Evolutionary conservation across 2,329 filamentous ascomycete species (phyloP).

Genomic region (Xylaria sp.): DNA sequence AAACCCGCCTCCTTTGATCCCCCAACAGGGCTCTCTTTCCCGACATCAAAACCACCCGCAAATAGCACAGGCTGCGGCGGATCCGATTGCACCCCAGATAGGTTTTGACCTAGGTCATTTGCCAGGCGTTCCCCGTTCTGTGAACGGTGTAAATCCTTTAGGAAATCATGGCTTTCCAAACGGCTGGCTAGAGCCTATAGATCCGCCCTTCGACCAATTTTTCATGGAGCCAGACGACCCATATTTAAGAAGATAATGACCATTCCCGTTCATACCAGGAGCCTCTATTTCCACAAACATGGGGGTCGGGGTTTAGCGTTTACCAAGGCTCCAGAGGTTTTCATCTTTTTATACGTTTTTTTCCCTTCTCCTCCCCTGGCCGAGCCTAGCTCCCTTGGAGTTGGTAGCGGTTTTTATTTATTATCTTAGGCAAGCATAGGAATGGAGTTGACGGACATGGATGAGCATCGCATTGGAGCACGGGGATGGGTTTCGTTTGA

Average conservation of each 20-base stretch:
- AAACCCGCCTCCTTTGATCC: not conserved
- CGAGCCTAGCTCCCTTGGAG: not conserved
- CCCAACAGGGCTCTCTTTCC: not conserved
- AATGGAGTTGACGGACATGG: not conserved
- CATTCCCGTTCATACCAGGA: not conserved
- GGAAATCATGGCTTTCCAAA: not conserved
- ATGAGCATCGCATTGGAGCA: not conserved
- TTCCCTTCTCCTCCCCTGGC: not conserved
- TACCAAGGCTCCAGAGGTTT: not conserved
- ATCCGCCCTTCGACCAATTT: not conserved
- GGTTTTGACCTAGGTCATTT: slow-evolving; percentile 16
- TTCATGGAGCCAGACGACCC: not conserved
- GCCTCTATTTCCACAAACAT: not conserved
- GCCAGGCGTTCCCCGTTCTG: not conserved
- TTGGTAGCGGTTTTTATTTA: not conserved
- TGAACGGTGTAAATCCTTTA: not conserved
- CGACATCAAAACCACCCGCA: slow-evolving; percentile 5
- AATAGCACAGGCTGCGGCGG: not conserved
- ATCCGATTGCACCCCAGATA: slow-evolving; percentile 9
- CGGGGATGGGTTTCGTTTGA: not conserved
- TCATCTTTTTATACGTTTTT: not conserved
- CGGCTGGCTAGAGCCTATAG: not conserved
- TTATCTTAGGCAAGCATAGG: not conserved
- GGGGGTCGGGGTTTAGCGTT: not conserved
- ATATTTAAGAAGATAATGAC: not conserved